A percentile compares a stretch with the other conserved stretches of the same genome.
Conservation (phyloP, 2,329 filamentous ascomycete species). For the Cladosporium sp. region DNA sequence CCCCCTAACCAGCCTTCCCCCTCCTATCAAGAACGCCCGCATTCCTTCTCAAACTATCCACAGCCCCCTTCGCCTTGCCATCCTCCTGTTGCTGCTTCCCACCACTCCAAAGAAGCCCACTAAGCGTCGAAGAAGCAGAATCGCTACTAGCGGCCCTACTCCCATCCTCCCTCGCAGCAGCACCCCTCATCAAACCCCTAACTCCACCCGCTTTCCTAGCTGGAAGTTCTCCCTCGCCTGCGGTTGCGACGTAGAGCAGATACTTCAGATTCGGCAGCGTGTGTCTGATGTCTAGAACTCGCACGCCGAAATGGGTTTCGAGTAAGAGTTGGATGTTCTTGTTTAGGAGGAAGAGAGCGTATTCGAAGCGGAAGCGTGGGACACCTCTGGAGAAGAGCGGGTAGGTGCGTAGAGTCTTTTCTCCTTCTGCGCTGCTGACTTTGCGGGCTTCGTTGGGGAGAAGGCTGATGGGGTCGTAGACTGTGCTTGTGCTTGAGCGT, state of each 20-base stretch:
- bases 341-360: constrained; percentile 93
- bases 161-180: constrained; percentile 11
- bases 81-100: constrained; percentile 8
- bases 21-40: constrained; percentile 3
- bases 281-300: constrained; percentile 83
- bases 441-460: constrained; percentile 24
- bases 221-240: constrained; percentile 62
- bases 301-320: constrained; percentile 60
- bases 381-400: constrained; percentile 72
- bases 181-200: constrained; percentile 38
- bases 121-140: constrained; percentile 21
- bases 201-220: constrained; percentile 51
- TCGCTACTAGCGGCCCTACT: constrained; percentile 22
- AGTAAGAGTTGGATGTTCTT: constrained; percentile 79
- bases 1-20: background rate
- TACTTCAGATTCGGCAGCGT: constrained; percentile 93
- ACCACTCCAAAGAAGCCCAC: constrained; percentile 19
- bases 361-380: constrained; percentile 82
- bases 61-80: constrained; percentile 23
- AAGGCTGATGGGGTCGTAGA: constrained; percentile 64
- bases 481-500: constrained; percentile 68
- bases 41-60: constrained; percentile 24
- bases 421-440: constrained; percentile 19
- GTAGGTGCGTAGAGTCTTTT: constrained; percentile 49
- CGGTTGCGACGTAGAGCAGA: constrained; percentile 80